Base-by-base conservation (phyloP, 208 protist genomes). In the Trichomonas tenax region DNA sequence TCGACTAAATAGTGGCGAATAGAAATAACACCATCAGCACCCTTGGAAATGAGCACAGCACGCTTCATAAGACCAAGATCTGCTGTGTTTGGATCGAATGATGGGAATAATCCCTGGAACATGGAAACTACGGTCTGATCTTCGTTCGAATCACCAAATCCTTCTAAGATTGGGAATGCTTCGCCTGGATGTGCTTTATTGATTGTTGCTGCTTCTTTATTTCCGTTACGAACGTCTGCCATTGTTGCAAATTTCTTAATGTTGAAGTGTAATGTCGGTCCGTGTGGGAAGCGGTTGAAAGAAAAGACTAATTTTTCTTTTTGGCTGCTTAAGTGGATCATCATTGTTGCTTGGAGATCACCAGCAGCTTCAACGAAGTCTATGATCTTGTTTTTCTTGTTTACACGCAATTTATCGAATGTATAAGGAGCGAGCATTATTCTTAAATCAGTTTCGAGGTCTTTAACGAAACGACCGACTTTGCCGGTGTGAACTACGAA, bases 61-160 rank as follows among this genome's bases (percentile, higher is more conserved):
- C 86, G 11, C 45, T 93, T 93, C 86, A 93, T 93, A 8, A 51
- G 34, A 17, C 45, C 45, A 8, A 93, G 31, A 38, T 93, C 45
- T 26, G 17, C 41, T 93, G 40, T 26, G 4, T 31, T 31, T 34
- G 44, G n/a, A 58, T 44, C 14, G 26, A 93, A 48, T 48, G 86
- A 93, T 34, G 86, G 86, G 31, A 93, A 93, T 14, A 93, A 26
- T n/a, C 86, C 86, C 51, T 93, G 86, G 44, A 93, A 93, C 86
- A 93, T 93, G 4, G 86, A 34, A 34, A 40, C 36, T 2, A 93
- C 46, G 26, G 44, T 44, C 31, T 93, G 86, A 26, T 93, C 86
- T 34, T 51, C 26, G 34, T 93, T 44, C 10, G 40, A 48, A 34
- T 93, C 36, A 41, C 40, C 26, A 38, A 93, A 93, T 48, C 86